These are phyloP conservation scores for Pseudogymnoascus sp. DNA, from an alignment of 2,329 filamentous ascomycete species.

Conservation along the genomic window DNA sequence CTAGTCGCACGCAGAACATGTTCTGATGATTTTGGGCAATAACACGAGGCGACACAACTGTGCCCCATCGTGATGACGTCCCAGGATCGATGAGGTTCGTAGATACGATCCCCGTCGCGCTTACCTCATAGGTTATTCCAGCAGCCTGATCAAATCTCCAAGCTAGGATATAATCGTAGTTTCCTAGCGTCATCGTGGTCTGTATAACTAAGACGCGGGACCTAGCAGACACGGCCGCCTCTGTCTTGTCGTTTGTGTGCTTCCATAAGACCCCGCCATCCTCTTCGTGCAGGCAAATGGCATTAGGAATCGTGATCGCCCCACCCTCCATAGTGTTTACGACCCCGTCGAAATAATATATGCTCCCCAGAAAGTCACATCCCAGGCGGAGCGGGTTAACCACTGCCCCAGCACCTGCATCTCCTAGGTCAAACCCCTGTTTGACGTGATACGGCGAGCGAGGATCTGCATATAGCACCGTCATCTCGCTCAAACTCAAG, in stretches of 20 bases:
- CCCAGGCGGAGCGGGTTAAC: too few species aligned
- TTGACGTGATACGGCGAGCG: too few species aligned
- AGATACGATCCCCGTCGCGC: constrained; percentile 55
- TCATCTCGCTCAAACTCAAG: constrained; percentile 57
- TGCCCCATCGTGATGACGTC: constrained; percentile 52
- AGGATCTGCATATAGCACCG: too few species aligned
- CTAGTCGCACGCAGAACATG: constrained; percentile 56
- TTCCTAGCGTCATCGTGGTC: constrained; percentile 57
- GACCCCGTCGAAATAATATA: constrained; percentile 52
- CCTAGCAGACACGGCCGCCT: constrained; percentile 45
- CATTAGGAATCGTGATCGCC: constrained; percentile 48
- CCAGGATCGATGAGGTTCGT: constrained; percentile 49
- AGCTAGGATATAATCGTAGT: constrained; percentile 62
- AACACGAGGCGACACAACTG: constrained; percentile 56
- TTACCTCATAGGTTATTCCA: constrained; percentile 53
- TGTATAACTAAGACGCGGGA: constrained; percentile 57
- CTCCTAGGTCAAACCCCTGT: too few species aligned
- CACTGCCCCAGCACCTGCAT: too few species aligned
- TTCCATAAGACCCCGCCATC: constrained; percentile 54
- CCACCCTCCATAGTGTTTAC: constrained; percentile 49
- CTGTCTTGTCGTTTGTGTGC: constrained; percentile 51
- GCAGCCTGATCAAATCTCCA: constrained; percentile 61
- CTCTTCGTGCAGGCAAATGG: constrained; percentile 57
- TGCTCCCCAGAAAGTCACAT: constrained; percentile 58
- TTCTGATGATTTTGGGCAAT: constrained; percentile 63